These are phyloP conservation scores for Clavispora fructus DNA, from an alignment of 805 yeast species.

Conservation along the genomic window DNA sequence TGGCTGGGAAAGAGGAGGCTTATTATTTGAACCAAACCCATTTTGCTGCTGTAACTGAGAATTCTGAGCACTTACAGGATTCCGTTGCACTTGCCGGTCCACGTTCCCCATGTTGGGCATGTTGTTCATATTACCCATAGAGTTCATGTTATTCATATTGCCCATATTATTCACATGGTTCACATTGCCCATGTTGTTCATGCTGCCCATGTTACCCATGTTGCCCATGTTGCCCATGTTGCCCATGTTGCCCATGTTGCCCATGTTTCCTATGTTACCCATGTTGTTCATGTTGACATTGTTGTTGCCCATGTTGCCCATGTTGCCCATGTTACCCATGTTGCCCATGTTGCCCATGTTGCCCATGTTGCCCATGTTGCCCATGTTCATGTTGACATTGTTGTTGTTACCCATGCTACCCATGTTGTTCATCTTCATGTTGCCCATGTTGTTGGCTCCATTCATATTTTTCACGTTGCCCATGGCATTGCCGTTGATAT, in stretches of 20 bases:
- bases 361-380: constrained; percentile 8
- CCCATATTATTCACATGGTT: constrained; percentile 3
- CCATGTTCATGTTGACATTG: neutral
- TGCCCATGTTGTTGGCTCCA: constrained; percentile 2
- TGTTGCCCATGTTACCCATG: constrained; percentile 7
- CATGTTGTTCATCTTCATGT: constrained; percentile 4
- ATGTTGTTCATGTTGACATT: constrained; percentile 9
- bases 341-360: constrained; percentile 9
- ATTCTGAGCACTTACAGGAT: neutral
- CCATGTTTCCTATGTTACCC: constrained; percentile 5
- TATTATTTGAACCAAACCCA: neutral
- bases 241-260: constrained; percentile 8
- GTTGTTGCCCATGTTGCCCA: no score
- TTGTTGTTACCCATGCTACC: constrained; percentile 1
- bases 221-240: constrained; percentile 9
- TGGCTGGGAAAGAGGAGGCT: neutral
- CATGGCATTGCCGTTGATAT: neutral
- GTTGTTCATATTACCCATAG: constrained; percentile 13
- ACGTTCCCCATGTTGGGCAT: constrained; percentile 30
- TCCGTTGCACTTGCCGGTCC: constrained; percentile 8
- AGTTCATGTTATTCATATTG: constrained; percentile 9
- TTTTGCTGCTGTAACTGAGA: constrained; percentile 3
- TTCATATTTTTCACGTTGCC: neutral
- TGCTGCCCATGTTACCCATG: constrained; percentile 8
- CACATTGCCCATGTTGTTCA: constrained; percentile 9